A percentile compares a stretch with the other conserved stretches of the same genome.
These are phyloP conservation scores for Fusarium tjaetaba DNA, from an alignment of 2,329 filamentous ascomycete species.

Conservation along the genomic window DNA sequence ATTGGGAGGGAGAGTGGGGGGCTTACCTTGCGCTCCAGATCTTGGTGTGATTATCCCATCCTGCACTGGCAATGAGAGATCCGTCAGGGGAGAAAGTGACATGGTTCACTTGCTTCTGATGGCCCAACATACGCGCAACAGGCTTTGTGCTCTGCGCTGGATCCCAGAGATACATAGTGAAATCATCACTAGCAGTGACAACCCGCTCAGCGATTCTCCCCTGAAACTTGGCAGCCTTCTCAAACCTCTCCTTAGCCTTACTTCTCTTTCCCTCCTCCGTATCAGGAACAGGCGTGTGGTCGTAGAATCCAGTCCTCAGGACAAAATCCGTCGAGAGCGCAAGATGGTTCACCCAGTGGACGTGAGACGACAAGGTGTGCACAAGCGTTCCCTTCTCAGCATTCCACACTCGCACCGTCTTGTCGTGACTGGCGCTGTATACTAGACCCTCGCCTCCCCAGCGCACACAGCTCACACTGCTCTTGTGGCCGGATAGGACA, in stretches of 20 bases:
- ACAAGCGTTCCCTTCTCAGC: conserved; percentile 80
- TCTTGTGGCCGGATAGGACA: conserved; percentile 88
- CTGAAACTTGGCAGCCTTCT: conserved; percentile 81
- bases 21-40: conserved; percentile 81
- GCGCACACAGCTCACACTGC: conserved; percentile 86
- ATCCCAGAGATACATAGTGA: conserved; percentile 96
- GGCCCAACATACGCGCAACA: conserved; percentile 86
- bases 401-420: conserved; percentile 92
- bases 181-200: conserved; percentile 93
- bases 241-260: conserved; percentile 84
- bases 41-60: conserved; percentile 96
- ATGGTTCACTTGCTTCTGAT: conserved; percentile 97
- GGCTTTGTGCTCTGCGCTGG: conserved; percentile 82
- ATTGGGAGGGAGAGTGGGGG: not conserved
- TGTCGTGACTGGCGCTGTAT: conserved; percentile 89
- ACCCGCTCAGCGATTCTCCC: conserved; percentile 84
- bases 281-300: conserved; percentile 77
- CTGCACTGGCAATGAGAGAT: conserved; percentile 83
- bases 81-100: conserved; percentile 95
- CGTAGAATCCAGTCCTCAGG: conserved; percentile 84
- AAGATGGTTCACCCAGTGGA: conserved; percentile 95
- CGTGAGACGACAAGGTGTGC: conserved; percentile 83
- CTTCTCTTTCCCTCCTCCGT: conserved; percentile 75
- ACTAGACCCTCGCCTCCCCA: conserved; percentile 93
- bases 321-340: conserved; percentile 93